Evolutionary conservation across 192 early-diverging fungal genomes (phyloP).

Genomic region (Chytriomyces hyalinus): DNA sequence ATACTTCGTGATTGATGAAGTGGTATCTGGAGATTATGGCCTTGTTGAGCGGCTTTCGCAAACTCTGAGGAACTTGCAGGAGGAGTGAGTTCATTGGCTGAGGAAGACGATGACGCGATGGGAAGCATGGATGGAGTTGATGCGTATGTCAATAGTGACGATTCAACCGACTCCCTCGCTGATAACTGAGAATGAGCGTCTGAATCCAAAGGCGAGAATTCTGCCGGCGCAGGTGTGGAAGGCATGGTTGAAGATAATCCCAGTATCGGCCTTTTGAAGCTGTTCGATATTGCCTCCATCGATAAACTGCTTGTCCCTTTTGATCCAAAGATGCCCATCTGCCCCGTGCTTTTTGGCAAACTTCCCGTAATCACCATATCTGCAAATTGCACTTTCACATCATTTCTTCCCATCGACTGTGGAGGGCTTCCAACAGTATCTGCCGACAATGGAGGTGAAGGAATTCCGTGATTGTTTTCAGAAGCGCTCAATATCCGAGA

Average conservation of each 20-base stretch:
- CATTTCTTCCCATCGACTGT: background rate
- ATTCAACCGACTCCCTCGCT: slow-evolving; percentile 41
- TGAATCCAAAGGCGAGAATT: background rate
- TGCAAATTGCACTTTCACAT: slow-evolving; percentile 32
- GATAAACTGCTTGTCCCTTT: background rate
- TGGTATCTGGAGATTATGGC: background rate
- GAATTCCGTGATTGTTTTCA: background rate
- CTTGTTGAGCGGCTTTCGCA: background rate
- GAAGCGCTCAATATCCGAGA: background rate
- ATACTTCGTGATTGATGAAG: background rate
- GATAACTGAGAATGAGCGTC: slow-evolving; percentile 41
- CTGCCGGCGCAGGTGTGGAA: background rate
- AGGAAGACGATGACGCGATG: background rate
- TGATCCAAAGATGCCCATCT: background rate
- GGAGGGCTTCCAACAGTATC: background rate
- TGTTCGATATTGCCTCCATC: background rate
- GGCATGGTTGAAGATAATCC: background rate
- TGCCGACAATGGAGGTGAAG: background rate
- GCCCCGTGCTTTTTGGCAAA: too few relatives aligned
- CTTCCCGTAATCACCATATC: background rate
- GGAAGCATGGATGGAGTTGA: slow-evolving; percentile 46
- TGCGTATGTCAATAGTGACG: slow-evolving; percentile 43
- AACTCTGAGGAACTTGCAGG: too few relatives aligned
- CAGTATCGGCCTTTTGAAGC: background rate
- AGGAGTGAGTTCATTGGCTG: background rate